These are phyloP conservation scores for Cetraspora pellucida DNA, from an alignment of 192 early-diverging fungal genomes.

Conservation along the genomic window DNA sequence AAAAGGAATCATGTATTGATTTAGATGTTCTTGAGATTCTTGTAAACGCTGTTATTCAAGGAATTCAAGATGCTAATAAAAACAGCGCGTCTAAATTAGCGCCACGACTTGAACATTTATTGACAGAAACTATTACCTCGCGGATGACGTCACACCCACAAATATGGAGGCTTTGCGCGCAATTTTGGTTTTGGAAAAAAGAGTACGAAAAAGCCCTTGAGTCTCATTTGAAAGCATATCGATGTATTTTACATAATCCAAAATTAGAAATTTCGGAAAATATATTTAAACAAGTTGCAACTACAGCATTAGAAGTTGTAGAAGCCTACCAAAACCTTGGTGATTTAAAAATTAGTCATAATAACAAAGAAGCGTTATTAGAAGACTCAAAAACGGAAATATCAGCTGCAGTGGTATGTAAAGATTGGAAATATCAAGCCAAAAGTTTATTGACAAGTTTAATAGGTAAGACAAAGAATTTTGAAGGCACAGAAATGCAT, in stretches of 20 bases:
- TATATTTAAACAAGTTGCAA: conserved; percentile 73
- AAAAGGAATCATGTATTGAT: conserved; percentile 75
- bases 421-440: conserved; percentile 89
- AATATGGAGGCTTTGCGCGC: conserved; percentile 75
- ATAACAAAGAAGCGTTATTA: conserved; percentile 39
- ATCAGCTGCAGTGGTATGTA: conserved; percentile 63
- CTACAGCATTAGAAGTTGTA: conserved; percentile 72
- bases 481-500: conserved; percentile 66
- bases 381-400: conserved; percentile 33
- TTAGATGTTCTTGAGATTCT: conserved; percentile 76
- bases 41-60: conserved; percentile 63
- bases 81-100: conserved; percentile 54
- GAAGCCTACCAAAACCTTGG: conserved; percentile 81
- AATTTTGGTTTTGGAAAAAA: conserved; percentile 75
- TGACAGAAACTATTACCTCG: conserved; percentile 70
- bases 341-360: conserved; percentile 48
- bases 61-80: conserved; percentile 57
- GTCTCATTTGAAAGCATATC: conserved; percentile 81
- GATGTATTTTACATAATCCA: conserved; percentile 77
- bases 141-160: conserved; percentile 73
- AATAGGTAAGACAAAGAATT: conserved; percentile 79
- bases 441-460: conserved; percentile 80
- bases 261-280: conserved; percentile 66
- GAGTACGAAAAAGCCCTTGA: conserved; percentile 73
- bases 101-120: conserved; percentile 58